Evolutionary conservation across 495 filamentous ascomycete genomes (phyloP).

Genomic region (Penicillium coprophilum): DNA sequence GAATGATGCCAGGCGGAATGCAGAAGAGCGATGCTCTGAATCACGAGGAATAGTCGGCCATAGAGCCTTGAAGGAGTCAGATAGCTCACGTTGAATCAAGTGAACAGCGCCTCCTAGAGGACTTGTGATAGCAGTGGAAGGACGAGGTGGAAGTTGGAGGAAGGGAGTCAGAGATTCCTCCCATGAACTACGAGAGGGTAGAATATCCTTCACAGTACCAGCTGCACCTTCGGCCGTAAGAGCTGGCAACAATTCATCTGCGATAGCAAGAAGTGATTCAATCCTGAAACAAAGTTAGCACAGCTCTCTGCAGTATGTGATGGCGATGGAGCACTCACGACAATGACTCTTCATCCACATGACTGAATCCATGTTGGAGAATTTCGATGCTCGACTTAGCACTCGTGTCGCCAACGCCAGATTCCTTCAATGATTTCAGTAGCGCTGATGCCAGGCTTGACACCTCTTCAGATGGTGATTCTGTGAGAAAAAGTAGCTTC

Average conservation of each 20-base stretch:
- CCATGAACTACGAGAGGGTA: constrained; percentile 54
- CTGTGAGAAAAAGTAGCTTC: constrained; percentile 56
- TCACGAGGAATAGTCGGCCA: constrained; percentile 53
- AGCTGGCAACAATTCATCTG: constrained; percentile 49
- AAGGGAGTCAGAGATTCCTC: constrained; percentile 56
- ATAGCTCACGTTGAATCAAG: constrained; percentile 48
- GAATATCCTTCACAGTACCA: constrained; percentile 38
- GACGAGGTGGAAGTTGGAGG: constrained; percentile 55
- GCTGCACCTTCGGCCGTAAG: constrained; percentile 30
- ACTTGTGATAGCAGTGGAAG: constrained; percentile 69
- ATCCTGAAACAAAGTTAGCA: constrained; percentile 39
- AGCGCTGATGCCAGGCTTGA: constrained; percentile 50
- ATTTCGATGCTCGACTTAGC: constrained; percentile 49
- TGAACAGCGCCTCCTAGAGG: constrained; percentile 68
- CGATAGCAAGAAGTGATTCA: constrained; percentile 54
- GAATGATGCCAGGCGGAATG: constrained; percentile 73
- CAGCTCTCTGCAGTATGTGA: neutral
- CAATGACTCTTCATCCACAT: constrained; percentile 54
- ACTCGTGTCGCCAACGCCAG: constrained; percentile 36
- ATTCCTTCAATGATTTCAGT: constrained; percentile 40
- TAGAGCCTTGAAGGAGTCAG: constrained; percentile 27
- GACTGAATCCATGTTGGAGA: constrained; percentile 50
- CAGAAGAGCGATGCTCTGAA: constrained; percentile 63
- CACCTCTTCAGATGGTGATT: constrained; percentile 56
- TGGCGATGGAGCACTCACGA: constrained; percentile 36